phyloP scores from a whole-genome alignment of 176 grass and related monocot genomes.

The Alopecurus myosuroides region DNA sequence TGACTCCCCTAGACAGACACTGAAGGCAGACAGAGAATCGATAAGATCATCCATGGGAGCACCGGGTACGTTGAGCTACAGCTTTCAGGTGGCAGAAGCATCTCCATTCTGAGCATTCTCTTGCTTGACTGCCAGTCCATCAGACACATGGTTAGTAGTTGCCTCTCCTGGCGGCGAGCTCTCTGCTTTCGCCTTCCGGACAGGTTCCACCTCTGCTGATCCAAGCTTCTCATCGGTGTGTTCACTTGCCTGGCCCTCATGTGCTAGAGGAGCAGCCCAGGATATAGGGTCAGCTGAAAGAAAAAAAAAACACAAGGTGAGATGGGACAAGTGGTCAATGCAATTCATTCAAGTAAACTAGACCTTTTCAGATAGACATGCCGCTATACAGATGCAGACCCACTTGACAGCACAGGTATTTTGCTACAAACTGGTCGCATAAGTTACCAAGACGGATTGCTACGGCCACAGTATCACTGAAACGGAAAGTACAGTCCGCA shows the following conservation, averaged over 20 bases:
- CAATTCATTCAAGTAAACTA: neutral
- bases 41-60: neutral
- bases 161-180: neutral
- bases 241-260: neutral
- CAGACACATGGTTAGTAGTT: slow-evolving; percentile 8
- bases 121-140: slow-evolving; percentile 25
- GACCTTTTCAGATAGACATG: neutral
- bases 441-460: neutral
- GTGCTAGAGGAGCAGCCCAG: slow-evolving; percentile 38
- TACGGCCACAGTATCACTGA: neutral
- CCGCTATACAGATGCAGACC: neutral
- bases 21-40: neutral
- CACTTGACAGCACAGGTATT: neutral
- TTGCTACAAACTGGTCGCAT: neutral
- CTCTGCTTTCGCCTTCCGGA: slow-evolving; percentile 21
- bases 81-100: slow-evolving; percentile 23
- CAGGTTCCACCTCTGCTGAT: slow-evolving; percentile 8
- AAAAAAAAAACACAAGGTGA: neutral
- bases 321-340: slow-evolving; percentile 5
- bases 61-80: neutral
- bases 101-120: slow-evolving; percentile 43
- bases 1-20: neutral
- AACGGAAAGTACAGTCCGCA: neutral
- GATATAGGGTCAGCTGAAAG: slow-evolving; percentile 48
- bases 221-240: neutral